Percentiles rank a stretch among this genome's conserved stretches.
Conservation (phyloP, 2,329 filamentous ascomycete genomes). For the Fusarium torulosum region DNA sequence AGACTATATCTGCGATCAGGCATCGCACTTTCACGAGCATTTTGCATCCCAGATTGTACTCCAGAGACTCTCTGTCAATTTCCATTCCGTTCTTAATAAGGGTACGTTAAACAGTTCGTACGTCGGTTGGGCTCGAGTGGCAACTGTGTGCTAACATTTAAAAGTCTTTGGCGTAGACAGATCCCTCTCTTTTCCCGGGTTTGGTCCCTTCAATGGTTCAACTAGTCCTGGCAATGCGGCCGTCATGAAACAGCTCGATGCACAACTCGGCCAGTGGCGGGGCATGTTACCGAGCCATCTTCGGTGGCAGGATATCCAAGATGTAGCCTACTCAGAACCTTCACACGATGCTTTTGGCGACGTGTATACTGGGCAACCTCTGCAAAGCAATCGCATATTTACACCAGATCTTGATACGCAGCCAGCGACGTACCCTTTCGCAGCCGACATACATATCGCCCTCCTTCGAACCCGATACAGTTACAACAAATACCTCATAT, state of each 20-base stretch:
- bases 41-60: constrained; percentile 72
- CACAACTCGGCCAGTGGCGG: constrained; percentile 70
- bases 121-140: background rate
- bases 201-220: constrained; percentile 31
- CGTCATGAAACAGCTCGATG: constrained; percentile 64
- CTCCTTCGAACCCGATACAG: constrained; percentile 70
- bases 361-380: constrained; percentile 38
- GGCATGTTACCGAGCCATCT: constrained; percentile 65
- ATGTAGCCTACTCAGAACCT: constrained; percentile 46
- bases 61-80: constrained; percentile 63
- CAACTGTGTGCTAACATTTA: constrained; percentile 11
- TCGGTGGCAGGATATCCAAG: constrained; percentile 68
- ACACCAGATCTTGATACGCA: constrained; percentile 42
- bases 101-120: constrained; percentile 55
- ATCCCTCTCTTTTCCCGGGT: constrained; percentile 29
- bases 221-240: constrained; percentile 35
- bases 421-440: constrained; percentile 60
- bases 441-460: constrained; percentile 68
- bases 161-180: constrained; percentile 40
- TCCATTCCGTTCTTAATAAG: constrained; percentile 65
- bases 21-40: constrained; percentile 68
- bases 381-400: constrained; percentile 44
- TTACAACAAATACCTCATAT: constrained; percentile 68
- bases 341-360: constrained; percentile 33
- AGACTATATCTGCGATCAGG: constrained; percentile 62